Conservation (phyloP, 2,329 filamentous ascomycete species). For the Microsporum ferrugineum region DNA sequence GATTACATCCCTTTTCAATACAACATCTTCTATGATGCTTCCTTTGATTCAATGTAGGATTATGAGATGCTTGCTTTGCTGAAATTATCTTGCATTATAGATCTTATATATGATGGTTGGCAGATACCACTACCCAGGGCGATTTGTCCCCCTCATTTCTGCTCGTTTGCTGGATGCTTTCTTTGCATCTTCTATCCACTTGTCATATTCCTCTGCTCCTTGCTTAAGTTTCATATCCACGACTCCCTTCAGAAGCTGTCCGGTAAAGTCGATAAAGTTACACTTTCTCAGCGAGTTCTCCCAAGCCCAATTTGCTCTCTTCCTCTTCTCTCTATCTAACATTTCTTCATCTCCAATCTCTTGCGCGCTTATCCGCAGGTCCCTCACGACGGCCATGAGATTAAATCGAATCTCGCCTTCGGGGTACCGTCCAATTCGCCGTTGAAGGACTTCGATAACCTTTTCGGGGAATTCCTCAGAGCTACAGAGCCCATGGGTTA, state of each 20-base stretch:
- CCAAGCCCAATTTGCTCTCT: slow-evolving; percentile 79
- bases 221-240: slow-evolving; percentile 56
- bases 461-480: slow-evolving; percentile 55
- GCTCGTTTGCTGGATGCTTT: slow-evolving; percentile 32
- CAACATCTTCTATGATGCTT: neutral
- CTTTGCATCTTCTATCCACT: slow-evolving; percentile 64
- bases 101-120: neutral
- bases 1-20: neutral
- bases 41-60: neutral
- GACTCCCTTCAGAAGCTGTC: slow-evolving; percentile 78
- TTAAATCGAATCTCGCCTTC: slow-evolving; percentile 88
- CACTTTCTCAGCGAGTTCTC: slow-evolving; percentile 86
- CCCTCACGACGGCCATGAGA: slow-evolving; percentile 79
- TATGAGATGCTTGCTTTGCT: neutral
- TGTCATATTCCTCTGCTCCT: slow-evolving; percentile 55
- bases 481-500: slow-evolving; percentile 68
- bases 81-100: neutral
- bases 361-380: slow-evolving; percentile 62
- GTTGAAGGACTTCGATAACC: slow-evolving; percentile 77
- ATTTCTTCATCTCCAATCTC: slow-evolving; percentile 74
- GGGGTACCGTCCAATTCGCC: slow-evolving; percentile 75
- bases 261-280: slow-evolving; percentile 94
- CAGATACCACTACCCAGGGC: neutral
- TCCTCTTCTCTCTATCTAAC: slow-evolving; percentile 67
- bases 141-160: slow-evolving; percentile 21